These are phyloP conservation scores for Vanderwaltozyma tropicalis DNA, from an alignment of 805 yeast species.

Conservation along the genomic window DNA sequence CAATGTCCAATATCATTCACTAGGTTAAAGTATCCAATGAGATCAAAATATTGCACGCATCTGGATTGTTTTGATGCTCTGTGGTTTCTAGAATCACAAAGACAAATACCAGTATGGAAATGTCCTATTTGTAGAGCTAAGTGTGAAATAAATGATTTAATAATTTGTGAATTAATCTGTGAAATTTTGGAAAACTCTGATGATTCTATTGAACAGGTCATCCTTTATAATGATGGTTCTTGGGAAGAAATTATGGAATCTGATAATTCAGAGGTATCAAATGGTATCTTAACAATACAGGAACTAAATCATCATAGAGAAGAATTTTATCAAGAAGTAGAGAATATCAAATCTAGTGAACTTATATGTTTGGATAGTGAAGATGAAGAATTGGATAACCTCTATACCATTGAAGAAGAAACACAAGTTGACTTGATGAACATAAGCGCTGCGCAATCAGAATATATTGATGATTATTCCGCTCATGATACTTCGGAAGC, in stretches of 20 bases:
- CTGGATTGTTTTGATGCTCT: conserved; percentile 2
- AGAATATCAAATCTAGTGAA: too few relatives aligned
- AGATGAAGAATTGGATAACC: too few relatives aligned
- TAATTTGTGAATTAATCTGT: conserved; percentile 1
- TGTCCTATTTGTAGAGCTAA: conserved; percentile 2
- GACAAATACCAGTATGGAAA: conserved; percentile 2
- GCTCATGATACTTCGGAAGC: too few relatives aligned
- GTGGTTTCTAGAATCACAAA: conserved; percentile 2
- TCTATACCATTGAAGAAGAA: too few relatives aligned
- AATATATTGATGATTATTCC: too few relatives aligned
- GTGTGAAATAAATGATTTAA: neutral
- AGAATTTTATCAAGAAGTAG: neutral
- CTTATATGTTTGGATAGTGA: too few relatives aligned
- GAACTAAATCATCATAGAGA: too few relatives aligned
- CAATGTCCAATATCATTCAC: conserved; percentile 1
- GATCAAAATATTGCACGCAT: conserved; percentile 2
- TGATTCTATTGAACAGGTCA: neutral
- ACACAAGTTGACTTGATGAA: too few relatives aligned
- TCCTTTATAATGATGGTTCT: conserved; percentile 2
- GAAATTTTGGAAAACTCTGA: conserved; percentile 1
- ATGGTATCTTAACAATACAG: neutral
- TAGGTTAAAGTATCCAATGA: conserved; percentile 1
- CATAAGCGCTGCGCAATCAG: too few relatives aligned
- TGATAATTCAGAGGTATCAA: neutral
- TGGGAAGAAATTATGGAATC: conserved; percentile 3